Percentiles rank a stretch among this genome's conserved stretches.
Evolutionary conservation across 345 rosid genomes (phyloP).

Genomic region (Eucalyptus victrix): DNA sequence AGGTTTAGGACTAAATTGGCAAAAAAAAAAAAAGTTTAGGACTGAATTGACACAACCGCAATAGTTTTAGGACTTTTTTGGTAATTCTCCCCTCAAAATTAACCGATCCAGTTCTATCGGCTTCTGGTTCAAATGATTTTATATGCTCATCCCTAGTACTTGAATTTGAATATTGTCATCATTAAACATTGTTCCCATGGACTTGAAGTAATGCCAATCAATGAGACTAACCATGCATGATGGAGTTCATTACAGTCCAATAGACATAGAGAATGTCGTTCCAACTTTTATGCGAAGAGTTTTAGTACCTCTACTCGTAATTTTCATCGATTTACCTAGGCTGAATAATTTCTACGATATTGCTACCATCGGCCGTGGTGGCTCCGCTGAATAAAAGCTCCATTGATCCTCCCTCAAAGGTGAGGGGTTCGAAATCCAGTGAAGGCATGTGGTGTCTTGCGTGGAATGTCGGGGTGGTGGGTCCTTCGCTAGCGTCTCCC

Average conservation of each 20-base stretch:
- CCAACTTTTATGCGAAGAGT: rapidly evolving
- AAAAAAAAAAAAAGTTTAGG: too few species aligned
- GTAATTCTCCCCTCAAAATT: not conserved
- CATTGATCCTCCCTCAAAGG: too few species aligned
- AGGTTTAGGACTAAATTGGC: too few species aligned
- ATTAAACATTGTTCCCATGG: not conserved
- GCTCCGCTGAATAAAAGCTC: too few species aligned
- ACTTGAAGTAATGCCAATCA: not conserved
- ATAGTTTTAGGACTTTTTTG: too few species aligned
- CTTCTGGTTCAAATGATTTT: rapidly evolving
- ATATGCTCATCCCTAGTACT: not conserved
- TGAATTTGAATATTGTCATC: not conserved
- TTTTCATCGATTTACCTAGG: too few species aligned
- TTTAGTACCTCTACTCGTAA: not conserved
- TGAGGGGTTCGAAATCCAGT: too few species aligned
- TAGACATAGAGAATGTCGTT: rapidly evolving
- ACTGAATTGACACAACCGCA: not conserved
- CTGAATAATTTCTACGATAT: too few species aligned
- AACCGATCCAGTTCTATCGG: rapidly evolving
- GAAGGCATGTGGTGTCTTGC: too few species aligned
- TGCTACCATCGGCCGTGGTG: too few species aligned
- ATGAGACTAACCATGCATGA: not conserved
- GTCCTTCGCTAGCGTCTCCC: too few species aligned
- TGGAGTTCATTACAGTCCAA: not conserved
- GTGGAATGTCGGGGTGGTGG: too few species aligned